Evolutionary conservation across 2,329 filamentous ascomycete species (phyloP), one percentile per base, ranked within the genome.

Genomic region (Apiospora pterosperma): DNA sequence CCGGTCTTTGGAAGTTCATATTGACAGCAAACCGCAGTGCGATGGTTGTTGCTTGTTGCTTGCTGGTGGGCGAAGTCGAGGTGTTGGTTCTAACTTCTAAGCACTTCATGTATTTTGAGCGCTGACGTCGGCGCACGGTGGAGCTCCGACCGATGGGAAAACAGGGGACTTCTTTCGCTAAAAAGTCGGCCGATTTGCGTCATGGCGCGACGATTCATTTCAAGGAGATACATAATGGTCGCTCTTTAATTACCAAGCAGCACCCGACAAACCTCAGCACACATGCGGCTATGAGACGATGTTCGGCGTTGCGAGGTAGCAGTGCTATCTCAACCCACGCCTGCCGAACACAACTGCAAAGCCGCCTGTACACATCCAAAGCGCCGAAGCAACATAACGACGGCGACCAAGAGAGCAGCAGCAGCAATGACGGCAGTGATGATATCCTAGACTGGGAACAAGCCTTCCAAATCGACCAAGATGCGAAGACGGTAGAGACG

Each of bases 401-500:
- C 34, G n/a, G n/a, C 23, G 48, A 34, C 23, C 25, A 58, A 16
- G 48, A 16, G 23, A 21, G 19, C 19, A 34, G 25, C 5, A 34
- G 14, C 31, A 42, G n/a, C 19, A 23, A 25, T 28, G 39, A 21
- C 39, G 61, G 36, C 19, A 42, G 25, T 28, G 19, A 25, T 19
- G 72, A 74, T 1, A 73, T 81, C 1, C 73, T 72, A 25, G 62
- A 73, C 21, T 71, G 74, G 63, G 68, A 68, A 6, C 67, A 77
- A 19, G 72, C 71, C 62, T 69, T 80, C 36, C 72, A 71, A 59
- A 69, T 86, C 55, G 70, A 85, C 44, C 23, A 71, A 0, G 69
- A 76, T 2, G 72, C 69, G 1, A 84, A 84, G 67, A 82, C 78
- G 1, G 74, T 88, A 61, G 67, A 68, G 14, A 86, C 84, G 0